Conservation (phyloP, 371 early-diverging fungal species). For the Chytridiales sp. region DNA sequence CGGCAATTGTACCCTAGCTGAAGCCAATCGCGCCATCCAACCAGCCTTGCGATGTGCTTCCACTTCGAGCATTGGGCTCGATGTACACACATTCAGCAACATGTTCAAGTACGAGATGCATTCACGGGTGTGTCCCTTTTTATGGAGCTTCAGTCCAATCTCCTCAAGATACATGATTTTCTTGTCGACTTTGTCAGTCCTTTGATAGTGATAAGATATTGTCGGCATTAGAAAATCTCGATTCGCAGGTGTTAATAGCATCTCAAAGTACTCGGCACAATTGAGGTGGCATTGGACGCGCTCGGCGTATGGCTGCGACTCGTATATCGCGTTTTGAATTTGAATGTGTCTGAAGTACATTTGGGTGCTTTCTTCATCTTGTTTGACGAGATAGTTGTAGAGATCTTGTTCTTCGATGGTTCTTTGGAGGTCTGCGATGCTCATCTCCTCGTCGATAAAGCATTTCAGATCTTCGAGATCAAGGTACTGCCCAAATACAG, state of each 20-base stretch:
- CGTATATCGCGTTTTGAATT: conserved; percentile 10
- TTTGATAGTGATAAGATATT: conserved; percentile 1
- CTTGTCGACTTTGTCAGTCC: background rate
- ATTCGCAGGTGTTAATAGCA: background rate
- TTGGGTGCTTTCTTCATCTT: background rate
- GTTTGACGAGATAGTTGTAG: background rate
- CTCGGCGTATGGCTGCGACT: conserved; percentile 5
- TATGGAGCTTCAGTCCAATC: conserved; percentile 2
- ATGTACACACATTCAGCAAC: too few relatives aligned
- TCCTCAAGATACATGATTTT: conserved; percentile 5
- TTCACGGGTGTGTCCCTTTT: too few relatives aligned
- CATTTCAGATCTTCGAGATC: background rate
- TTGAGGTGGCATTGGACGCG: background rate
- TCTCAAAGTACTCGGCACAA: conserved; percentile 6
- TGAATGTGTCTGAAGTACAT: conserved; percentile 11
- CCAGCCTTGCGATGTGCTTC: too few relatives aligned
- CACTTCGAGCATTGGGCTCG: too few relatives aligned
- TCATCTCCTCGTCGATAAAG: too few relatives aligned
- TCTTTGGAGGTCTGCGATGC: background rate
- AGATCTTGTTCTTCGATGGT: background rate
- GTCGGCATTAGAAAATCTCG: conserved; percentile 3
- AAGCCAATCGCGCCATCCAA: too few relatives aligned
- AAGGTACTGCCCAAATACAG: conserved; percentile 9
- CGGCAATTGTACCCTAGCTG: too few relatives aligned
- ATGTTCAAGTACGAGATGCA: too few relatives aligned